Evolutionary conservation across 2,329 filamentous ascomycete genomes (phyloP).

Genomic region (Dactylonectria estremocensis): DNA sequence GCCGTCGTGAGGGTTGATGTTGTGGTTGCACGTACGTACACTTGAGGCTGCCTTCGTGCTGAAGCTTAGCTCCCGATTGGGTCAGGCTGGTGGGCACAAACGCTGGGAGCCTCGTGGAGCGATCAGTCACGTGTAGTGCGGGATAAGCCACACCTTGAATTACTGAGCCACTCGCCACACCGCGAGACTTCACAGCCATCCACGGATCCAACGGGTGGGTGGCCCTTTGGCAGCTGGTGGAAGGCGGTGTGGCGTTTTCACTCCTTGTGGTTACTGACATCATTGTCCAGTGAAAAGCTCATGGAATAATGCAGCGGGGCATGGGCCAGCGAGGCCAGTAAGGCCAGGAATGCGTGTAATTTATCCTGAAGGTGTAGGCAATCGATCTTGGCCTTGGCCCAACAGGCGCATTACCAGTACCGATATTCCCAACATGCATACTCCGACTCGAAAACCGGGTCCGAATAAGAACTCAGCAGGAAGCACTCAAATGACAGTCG

Average conservation of each 20-base stretch:
- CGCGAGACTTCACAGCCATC: neutral
- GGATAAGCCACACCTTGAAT: slow-evolving; percentile 29
- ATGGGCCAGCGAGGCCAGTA: neutral
- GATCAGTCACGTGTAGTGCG: slow-evolving; percentile 22
- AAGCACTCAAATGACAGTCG: neutral
- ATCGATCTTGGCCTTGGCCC: neutral
- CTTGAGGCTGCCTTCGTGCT: slow-evolving; percentile 51
- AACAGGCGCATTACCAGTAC: neutral
- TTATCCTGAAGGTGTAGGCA: neutral
- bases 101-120: slow-evolving; percentile 26
- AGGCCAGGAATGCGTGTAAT: neutral
- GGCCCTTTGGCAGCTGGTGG: neutral
- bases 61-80: slow-evolving; percentile 51
- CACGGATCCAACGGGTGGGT: neutral
- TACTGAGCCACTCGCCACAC: slow-evolving; percentile 10
- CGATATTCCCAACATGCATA: neutral
- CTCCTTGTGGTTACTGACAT: slow-evolving; percentile 29
- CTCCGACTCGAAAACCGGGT: slow-evolving; percentile 1
- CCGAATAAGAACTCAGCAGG: neutral
- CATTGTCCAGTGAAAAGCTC: slow-evolving; percentile 21
- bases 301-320: neutral
- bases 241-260: slow-evolving; percentile 22
- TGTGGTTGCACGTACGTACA: slow-evolving; percentile 50
- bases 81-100: slow-evolving; percentile 31
- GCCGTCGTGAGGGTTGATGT: slow-evolving; percentile 34